phyloP scores from a whole-genome alignment of 1,139 yeast genomes.

The Lodderomyces parapsilosis region DNA sequence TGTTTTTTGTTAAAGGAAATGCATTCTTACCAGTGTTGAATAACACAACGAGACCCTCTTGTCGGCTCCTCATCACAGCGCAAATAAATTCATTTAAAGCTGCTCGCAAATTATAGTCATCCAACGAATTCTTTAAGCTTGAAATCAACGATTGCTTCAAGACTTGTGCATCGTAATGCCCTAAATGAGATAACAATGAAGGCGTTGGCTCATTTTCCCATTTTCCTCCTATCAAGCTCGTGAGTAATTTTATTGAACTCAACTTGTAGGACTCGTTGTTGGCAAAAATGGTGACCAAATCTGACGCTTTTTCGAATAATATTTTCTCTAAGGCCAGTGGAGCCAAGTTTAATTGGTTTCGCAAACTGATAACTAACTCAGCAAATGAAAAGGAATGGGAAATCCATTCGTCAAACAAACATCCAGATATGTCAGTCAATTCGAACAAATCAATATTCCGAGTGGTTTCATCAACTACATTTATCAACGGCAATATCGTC shows the following conservation, averaged over 20 bases:
- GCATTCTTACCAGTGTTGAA: constrained; percentile 72
- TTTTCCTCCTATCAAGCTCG: constrained; percentile 58
- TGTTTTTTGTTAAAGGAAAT: constrained; percentile 21
- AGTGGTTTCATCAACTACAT: constrained; percentile 50
- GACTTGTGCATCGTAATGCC: constrained; percentile 58
- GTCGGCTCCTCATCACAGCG: constrained; percentile 73
- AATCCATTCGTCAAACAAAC: constrained; percentile 46
- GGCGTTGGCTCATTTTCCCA: constrained; percentile 64
- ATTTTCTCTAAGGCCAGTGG: constrained; percentile 68
- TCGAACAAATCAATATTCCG: constrained; percentile 36
- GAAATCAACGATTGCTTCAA: constrained; percentile 57
- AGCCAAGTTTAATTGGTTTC: constrained; percentile 46
- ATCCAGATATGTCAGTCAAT: constrained; percentile 41
- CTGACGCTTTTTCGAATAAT: constrained; percentile 56
- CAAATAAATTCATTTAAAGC: constrained; percentile 70
- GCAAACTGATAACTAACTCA: constrained; percentile 48
- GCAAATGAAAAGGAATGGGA: constrained; percentile 39
- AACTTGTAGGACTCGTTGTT: constrained; percentile 48
- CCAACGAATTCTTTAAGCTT: constrained; percentile 62
- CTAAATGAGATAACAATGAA: constrained; percentile 78
- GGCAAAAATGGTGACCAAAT: constrained; percentile 60
- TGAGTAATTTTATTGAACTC: constrained; percentile 55
- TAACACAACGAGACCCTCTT: constrained; percentile 81
- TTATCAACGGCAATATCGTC: constrained; percentile 55
- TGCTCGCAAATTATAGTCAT: constrained; percentile 54